phyloP scores from a whole-genome alignment of 2,329 filamentous ascomycete genomes.

The Fusarium nurragi region DNA sequence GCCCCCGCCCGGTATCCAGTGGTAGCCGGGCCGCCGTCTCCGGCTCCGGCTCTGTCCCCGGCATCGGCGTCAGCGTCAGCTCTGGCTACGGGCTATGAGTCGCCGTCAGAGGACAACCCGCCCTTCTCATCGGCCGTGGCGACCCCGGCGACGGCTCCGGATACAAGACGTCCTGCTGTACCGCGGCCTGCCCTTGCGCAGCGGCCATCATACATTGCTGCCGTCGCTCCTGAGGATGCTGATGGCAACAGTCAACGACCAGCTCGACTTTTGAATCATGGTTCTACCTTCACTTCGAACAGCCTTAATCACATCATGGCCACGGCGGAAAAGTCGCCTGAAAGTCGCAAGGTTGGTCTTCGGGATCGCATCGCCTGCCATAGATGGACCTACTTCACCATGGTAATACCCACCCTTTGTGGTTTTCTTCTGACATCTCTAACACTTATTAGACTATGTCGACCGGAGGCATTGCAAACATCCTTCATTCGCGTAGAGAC shows the following conservation, averaged over 20 bases:
- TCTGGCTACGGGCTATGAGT: conserved; percentile 49
- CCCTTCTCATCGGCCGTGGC: conserved; percentile 41
- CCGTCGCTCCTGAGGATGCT: conserved; percentile 11
- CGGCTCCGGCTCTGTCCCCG: background rate
- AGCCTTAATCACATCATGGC: conserved; percentile 50
- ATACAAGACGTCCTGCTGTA: background rate
- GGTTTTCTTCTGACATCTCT: background rate
- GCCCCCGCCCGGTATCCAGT: conserved; percentile 47
- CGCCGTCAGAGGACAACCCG: conserved; percentile 50
- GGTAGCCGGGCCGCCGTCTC: conserved; percentile 37
- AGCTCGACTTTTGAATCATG: conserved; percentile 19
- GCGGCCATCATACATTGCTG: conserved; percentile 30
- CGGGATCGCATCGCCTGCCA: conserved; percentile 63
- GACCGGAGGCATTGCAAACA: conserved; percentile 65
- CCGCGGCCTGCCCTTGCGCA: conserved; percentile 29
- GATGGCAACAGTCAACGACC: background rate
- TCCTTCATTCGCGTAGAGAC: conserved; percentile 53
- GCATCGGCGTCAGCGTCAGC: background rate
- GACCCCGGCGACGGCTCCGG: conserved; percentile 12
- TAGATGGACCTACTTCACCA: conserved; percentile 82
- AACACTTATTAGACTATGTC: conserved; percentile 52
- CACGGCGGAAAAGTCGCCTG: conserved; percentile 41
- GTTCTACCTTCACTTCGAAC: conserved; percentile 24
- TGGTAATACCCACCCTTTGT: conserved; percentile 40
- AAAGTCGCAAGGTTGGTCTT: conserved; percentile 52